Evolutionary conservation across 805 yeast species (phyloP), one percentile per base, ranked within the genome.

Genomic region (Kodamaea fukazawae): DNA sequence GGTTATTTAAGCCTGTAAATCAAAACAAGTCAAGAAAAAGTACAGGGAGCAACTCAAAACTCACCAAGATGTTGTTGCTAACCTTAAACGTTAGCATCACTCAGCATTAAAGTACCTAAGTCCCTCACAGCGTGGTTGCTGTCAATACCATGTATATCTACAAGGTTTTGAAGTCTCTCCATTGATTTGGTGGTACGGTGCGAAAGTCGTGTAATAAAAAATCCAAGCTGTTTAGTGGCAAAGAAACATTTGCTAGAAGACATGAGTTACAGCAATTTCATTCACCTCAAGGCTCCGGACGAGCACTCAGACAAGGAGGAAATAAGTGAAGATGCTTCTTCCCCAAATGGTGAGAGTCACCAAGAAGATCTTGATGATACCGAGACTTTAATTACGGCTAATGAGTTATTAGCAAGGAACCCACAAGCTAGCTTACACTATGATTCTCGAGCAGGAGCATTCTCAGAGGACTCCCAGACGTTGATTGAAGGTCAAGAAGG

Each of bases 351-450:
- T 23, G 29, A 15, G 16, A 15, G 25, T 4, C 22, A 27, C 32
- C 34, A 28, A 28, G 29, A 22, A 3, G 45, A 44, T 7, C 36
- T 34, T n/a, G 50, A 46, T 32, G 48, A 47, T 10, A 35, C 46
- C 9, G 36, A 42, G 5, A 44, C 51, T 8, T 33, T 44, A 34
- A 39, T 43, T 14, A 36, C 40, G 3, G 44, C 40, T 7, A 16
- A 33, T 10, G 40, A 41, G 18, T 18, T 35, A 7, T 39, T 40
- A 11, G 39, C 43, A 23, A 35, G 31, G 12, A 35, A 34, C 14
- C 43, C 40, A 5, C 40, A 34, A 34, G 43, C 40, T 12, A 31
- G 36, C 13, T 16, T 35, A 13, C 29, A 23, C 25, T 35, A 40
- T 32, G 36, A 40, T 16, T 32, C 41, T 16, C 25, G 29, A 10